Base-by-base conservation (phyloP, 1,139 yeast species). In the Candida tropicalis region DNA sequence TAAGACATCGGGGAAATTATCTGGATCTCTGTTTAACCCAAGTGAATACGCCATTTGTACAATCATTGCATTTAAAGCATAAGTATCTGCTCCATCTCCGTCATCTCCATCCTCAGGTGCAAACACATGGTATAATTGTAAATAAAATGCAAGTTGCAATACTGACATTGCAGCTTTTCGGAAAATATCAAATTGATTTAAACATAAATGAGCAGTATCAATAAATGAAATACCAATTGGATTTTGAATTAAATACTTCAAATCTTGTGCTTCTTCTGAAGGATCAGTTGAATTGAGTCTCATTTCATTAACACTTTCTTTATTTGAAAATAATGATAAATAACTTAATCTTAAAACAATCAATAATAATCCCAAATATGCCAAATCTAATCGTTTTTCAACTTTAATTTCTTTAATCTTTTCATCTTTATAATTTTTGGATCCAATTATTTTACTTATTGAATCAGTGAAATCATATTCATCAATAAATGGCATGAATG, bases 51-150 rank as follows among this genome's bases (percentile, higher is more conserved):
- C 78, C 63, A 69, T 70, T 45, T 73, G 71, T 8, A 65, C 54
- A 16, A 77, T 47, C 31, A 73, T 46, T 0, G 75, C 75, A 35
- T 60, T 66, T 49, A 62, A 60, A 1, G 67, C 61, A 38, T 61
- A 63, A 0, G 77, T 65, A 48, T 74, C 80, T 0, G 71, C 73
- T 6, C 76, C 75, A 49, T 72, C 76, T 1, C 71, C 65, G 5
- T 70, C 74, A 47, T 71, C 75, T 4, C 82, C 80, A 52, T 77
- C 81, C 53, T 77, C 82, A 2, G 81, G 81, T 0, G 81, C 70
- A 50, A 63, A 59, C 12, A 57, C 53, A 38, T 69, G 70, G 53
- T 77, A 77, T 15, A 65, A 47, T 40, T 75, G 61, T 41, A 66
- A 51, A 41, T 65, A 57, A 11, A 70, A 53, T 0, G 74, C 66